phyloP scores from a whole-genome alignment of 768 basidiomycete species.

The Pulveroboletus sp. region DNA sequence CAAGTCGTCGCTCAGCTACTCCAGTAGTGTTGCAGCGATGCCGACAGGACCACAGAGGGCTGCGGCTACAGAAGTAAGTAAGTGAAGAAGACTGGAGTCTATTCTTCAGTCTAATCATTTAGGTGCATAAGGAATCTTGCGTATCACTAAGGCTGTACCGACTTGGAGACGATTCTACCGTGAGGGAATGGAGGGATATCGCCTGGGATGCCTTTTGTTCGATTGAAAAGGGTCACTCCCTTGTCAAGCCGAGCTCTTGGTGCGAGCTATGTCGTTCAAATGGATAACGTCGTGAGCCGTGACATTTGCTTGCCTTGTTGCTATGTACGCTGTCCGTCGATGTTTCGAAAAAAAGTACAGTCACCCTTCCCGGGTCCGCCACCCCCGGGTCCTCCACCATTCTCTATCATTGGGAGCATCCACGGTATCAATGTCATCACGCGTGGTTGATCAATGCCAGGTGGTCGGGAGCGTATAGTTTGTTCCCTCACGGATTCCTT shows the following conservation, averaged over 20 bases:
- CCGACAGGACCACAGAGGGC: too few species aligned
- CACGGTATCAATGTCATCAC: constrained; percentile 1
- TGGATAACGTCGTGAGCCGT: not conserved
- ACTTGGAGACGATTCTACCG: too few species aligned
- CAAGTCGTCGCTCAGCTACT: too few species aligned
- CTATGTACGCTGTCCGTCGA: not conserved
- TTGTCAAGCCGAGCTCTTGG: not conserved
- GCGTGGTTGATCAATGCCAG: constrained; percentile 13
- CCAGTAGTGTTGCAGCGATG: too few species aligned
- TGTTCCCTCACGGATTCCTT: not conserved
- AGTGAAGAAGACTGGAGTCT: too few species aligned
- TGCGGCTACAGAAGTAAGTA: too few species aligned
- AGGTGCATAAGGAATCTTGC: too few species aligned
- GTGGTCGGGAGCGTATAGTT: constrained; percentile 11
- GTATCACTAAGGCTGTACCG: too few species aligned
- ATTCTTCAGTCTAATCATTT: too few species aligned
- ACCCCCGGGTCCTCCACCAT: constrained; percentile 5
- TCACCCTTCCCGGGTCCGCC: not conserved
- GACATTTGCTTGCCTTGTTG: not conserved
- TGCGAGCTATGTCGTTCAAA: not conserved
- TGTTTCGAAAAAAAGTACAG: not conserved
- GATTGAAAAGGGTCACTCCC: not conserved
- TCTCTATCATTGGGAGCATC: constrained; percentile 17
- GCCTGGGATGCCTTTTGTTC: not conserved
- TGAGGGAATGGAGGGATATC: not conserved